Evolutionary conservation across 768 basidiomycete species (phyloP).

Genomic region (Macrolepiota dolichaula): DNA sequence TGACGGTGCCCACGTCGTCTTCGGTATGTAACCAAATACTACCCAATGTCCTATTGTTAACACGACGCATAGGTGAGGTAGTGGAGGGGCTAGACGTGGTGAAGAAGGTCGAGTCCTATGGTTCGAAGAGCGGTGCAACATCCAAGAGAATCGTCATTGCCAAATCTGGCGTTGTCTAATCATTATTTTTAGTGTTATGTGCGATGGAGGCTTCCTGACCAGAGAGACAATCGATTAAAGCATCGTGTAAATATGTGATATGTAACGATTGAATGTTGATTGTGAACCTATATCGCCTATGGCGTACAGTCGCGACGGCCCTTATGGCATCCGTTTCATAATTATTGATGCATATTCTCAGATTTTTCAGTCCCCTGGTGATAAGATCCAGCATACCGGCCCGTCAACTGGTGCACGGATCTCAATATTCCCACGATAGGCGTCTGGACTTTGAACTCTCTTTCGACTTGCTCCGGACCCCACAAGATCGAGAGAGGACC

Average conservation of each 20-base stretch:
- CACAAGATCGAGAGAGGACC: not conserved
- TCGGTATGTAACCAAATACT: conserved; percentile 45
- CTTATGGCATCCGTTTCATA: too few species aligned
- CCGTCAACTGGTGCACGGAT: too few species aligned
- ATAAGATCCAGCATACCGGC: too few species aligned
- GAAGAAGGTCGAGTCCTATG: conserved; percentile 37
- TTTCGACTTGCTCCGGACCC: not conserved
- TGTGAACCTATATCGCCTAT: not conserved
- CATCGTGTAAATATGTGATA: not conserved
- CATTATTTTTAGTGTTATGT: too few species aligned
- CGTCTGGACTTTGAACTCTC: not conserved
- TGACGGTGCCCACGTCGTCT: conserved; percentile 83
- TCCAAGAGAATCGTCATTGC: conserved; percentile 48
- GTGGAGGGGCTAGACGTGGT: conserved; percentile 59
- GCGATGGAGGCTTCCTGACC: too few species aligned
- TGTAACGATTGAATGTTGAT: not conserved
- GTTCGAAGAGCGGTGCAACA: conserved; percentile 37
- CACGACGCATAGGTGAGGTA: conserved; percentile 51
- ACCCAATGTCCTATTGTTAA: not conserved
- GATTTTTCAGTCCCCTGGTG: too few species aligned
- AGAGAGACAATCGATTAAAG: not conserved
- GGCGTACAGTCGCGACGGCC: too few species aligned
- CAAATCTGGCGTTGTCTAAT: conserved; percentile 45
- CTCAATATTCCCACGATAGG: too few species aligned
- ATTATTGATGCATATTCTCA: too few species aligned